These are phyloP conservation scores for Viola pubescens DNA, from an alignment of 441 rosid genomes.

Conservation along the genomic window DNA sequence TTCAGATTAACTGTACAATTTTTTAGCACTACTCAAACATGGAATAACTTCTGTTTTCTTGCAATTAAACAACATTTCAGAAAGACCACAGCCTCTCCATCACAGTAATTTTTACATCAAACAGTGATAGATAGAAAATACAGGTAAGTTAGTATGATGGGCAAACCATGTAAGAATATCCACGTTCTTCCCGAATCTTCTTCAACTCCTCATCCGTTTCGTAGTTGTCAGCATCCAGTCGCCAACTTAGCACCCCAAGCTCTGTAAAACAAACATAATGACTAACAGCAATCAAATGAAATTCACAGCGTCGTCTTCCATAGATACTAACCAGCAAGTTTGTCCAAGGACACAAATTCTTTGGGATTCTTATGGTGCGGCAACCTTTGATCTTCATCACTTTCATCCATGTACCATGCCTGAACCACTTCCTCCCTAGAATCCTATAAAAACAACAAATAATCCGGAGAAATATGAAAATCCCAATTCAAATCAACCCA, in stretches of 20 bases:
- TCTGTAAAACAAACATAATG: constrained; percentile 29
- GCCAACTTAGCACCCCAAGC: constrained; percentile 92
- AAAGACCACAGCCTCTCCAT: neutral
- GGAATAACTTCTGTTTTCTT: too few relatives aligned
- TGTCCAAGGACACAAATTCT: constrained; percentile 61
- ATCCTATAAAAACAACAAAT: constrained; percentile 31
- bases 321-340: constrained; percentile 54
- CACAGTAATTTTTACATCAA: neutral
- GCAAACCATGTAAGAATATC: constrained; percentile 79
- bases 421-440: constrained; percentile 68
- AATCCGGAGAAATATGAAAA: neutral
- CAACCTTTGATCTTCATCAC: constrained; percentile 72
- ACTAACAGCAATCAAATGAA: neutral
- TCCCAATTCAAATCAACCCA: neutral
- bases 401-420: constrained; percentile 91
- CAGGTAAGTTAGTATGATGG: neutral
- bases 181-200: constrained; percentile 71
- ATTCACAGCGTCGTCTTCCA: neutral
- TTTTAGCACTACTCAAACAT: too few relatives aligned
- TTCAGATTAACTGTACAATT: too few relatives aligned
- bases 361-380: constrained; percentile 77
- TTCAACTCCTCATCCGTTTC: constrained; percentile 75
- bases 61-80: too few relatives aligned
- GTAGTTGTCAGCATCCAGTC: constrained; percentile 75
- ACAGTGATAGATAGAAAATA: too few relatives aligned